Evolutionary conservation across 148 eudicot genomes (phyloP), one percentile per base, ranked within the genome.

Genomic region (Selenicereus undatus): DNA sequence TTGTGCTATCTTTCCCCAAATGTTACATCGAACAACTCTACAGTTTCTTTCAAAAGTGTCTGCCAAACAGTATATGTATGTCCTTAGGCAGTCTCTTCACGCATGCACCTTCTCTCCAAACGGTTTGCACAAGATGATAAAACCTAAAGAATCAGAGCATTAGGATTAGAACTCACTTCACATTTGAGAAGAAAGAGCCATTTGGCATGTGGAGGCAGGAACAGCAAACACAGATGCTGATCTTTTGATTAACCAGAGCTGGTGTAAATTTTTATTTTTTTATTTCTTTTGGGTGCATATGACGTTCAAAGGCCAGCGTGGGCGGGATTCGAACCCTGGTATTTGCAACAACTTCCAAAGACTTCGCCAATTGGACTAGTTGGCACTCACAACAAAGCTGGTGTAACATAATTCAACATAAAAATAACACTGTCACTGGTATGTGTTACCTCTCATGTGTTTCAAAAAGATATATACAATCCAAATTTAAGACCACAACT

Each of bases 91-190:
- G n/a, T 71, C 43, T 5, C 5, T 18, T 71, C 45, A 72, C 35
- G 18, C 52, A 42, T 74, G 8, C 51, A 79, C 11, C 29, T 22
- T 75, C 27, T 43, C 43, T 66, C 54, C 75, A 32, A 22, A n/a
- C 11, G 27, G n/a, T 16, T 69, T 51, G 24, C 64, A 52, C 56
- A 51, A 58, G 75, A 75, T 68, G 24, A 35, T 11, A 51, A 2
- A 9, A 43, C 76, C 83, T 81, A 32, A 50, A 81, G 74, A 81
- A 70, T 12, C 74, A 50, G n/a, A 74, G 24, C 32, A 66, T 29
- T 29, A 75, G 66, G 65, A 21, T 81, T n/a, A 81, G 76, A 71
- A 43, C 48, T 74, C 74, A 64, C 27, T 52, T 48, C 5, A 72
- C 29, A 62, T n/a, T 22, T 62, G 27, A 26, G 5, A 66, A 72